Conservation (phyloP, 257 asterid species). For the Anisodus tanguticus region DNA sequence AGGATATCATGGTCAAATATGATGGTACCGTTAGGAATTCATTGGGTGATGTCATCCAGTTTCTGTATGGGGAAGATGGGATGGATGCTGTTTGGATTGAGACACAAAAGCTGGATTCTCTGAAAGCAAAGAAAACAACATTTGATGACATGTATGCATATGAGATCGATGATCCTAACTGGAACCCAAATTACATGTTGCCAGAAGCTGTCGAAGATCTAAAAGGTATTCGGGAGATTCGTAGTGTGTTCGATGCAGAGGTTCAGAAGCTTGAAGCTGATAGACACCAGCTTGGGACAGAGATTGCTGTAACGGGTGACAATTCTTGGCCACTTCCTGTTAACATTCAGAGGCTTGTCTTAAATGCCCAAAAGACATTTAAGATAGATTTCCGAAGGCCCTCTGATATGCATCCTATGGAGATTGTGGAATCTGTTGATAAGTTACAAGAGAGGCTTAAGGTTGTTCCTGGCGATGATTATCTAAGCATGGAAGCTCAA, state of each 20-base stretch:
- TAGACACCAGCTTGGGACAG: slow-evolving; percentile 88
- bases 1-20: slow-evolving; percentile 99
- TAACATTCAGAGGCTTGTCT: slow-evolving; percentile 83
- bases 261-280: slow-evolving; percentile 93
- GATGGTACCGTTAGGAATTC: slow-evolving; percentile 99
- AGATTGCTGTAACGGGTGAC: slow-evolving; percentile 92
- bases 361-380: slow-evolving; percentile 93
- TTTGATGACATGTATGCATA: slow-evolving; percentile 73
- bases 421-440: slow-evolving; percentile 98
- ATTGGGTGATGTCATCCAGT: slow-evolving; percentile 97
- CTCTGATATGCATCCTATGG: slow-evolving; percentile 98
- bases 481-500: slow-evolving; percentile 96
- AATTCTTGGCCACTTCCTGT: slow-evolving; percentile 96
- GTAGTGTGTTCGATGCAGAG: slow-evolving; percentile 98
- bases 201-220: slow-evolving; percentile 93
- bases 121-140: slow-evolving; percentile 77
- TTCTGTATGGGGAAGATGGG: slow-evolving; percentile 98
- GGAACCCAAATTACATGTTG: slow-evolving; percentile 90
- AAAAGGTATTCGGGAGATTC: slow-evolving; percentile 84
- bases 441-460: slow-evolving; percentile 95
- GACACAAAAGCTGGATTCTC: slow-evolving; percentile 86
- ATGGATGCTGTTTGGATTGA: slow-evolving; percentile 99
- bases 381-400: slow-evolving; percentile 93
- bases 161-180: slow-evolving; percentile 79
- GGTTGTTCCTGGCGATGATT: slow-evolving; percentile 99